Evolutionary conservation across 352 stramenopile species (phyloP), one percentile per base, ranked within the genome.

Genomic region (Phytophthora uliginosa): DNA sequence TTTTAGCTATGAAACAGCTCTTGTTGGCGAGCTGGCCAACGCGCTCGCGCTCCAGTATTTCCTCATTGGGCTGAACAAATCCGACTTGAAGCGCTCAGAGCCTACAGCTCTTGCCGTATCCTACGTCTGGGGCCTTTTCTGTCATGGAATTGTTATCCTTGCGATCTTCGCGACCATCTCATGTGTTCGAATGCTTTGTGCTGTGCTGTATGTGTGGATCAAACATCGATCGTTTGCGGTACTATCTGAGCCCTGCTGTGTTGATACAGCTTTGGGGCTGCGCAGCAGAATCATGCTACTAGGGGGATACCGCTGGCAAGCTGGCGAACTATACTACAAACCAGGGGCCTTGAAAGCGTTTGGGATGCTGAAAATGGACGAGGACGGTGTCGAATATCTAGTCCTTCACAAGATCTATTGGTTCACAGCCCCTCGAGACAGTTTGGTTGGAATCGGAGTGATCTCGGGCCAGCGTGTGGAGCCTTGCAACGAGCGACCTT

Each of bases 61-160:
- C 63, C 0, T 51, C 42, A 22, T 50, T n/a, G 7, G 4, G 2
- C 28, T 73, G 36, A 73, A 63, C 50, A n/a, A 12, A 1, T 68
- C 58, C 2, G 22, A 66, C 8, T 54, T 73, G n/a, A 55, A 68
- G n/a, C 36, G 18, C 0, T 59, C 58, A 0, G 36, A 61, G 6
- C 28, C 36, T 2, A 52, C 52, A 8, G 67, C 67, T 28, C 31
- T 57, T 3, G 60, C 67, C 3, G 24, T 64, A 7, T 64, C 69
- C 15, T 71, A 67, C 52, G 18, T 69, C 12, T 57, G 62, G 28
- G 52, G 52, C 13, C 24, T 69, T 7, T 24, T 73, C 50, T 63
- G 40, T 34, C 52, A 73, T 20, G 64, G 45, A 7, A 13, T 64
- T 7, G 50, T 73, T 10, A 59, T 61, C 6, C 5, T 69, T 9